phyloP scores from a whole-genome alignment of 208 protist species.

The Trypanosoma scelopori region DNA sequence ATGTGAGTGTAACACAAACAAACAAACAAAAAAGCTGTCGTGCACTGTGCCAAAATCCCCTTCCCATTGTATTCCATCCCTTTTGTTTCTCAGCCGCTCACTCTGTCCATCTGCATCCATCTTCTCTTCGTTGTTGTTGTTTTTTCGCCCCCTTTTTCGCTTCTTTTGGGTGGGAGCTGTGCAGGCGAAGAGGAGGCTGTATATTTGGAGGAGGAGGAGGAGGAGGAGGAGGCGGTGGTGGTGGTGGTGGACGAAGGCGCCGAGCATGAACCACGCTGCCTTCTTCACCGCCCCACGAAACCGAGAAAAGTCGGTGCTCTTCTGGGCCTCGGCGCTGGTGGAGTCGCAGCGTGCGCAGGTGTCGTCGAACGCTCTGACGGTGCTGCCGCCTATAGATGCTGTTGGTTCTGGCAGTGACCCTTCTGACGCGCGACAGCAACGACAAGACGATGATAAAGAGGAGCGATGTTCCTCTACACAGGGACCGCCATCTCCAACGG shows the following conservation, averaged over 20 bases:
- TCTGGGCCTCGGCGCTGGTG: conserved; percentile 17
- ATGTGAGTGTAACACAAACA: too few relatives aligned
- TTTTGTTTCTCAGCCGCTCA: too few relatives aligned
- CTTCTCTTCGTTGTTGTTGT: too few relatives aligned
- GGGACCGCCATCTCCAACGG: background rate
- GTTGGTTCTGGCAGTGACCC: background rate
- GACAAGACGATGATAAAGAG: background rate
- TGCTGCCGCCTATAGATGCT: background rate
- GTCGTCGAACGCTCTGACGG: background rate
- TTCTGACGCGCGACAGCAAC: background rate
- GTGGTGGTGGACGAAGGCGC: background rate
- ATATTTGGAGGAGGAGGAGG: background rate
- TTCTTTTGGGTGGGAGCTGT: too few relatives aligned
- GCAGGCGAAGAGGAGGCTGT: too few relatives aligned
- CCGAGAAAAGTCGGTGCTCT: conserved; percentile 8
- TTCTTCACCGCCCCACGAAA: background rate
- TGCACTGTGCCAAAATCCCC: too few relatives aligned
- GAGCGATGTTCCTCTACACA: background rate
- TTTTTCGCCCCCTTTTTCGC: too few relatives aligned
- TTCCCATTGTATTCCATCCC: too few relatives aligned
- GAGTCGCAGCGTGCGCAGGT: conserved; percentile 10
- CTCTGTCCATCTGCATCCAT: too few relatives aligned
- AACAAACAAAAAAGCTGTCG: too few relatives aligned
- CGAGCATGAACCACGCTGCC: background rate
- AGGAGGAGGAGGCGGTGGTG: background rate